Evolutionary conservation across 1,139 yeast genomes (phyloP).

Genomic region (Scheffersomyces parashehatae): DNA sequence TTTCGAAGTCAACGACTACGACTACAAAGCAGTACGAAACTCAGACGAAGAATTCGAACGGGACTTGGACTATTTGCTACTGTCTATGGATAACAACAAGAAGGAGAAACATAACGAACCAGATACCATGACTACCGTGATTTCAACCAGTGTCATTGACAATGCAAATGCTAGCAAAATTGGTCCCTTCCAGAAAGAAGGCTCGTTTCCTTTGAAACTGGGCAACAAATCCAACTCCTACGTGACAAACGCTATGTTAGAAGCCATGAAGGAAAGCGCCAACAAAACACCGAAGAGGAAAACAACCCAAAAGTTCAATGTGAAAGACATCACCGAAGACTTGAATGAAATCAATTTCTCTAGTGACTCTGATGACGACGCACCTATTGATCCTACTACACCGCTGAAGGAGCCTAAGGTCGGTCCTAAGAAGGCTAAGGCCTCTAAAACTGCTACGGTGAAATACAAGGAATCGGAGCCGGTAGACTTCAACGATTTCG

Average conservation of each 20-base stretch:
- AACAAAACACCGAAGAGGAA: not conserved
- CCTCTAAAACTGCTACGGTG: too few species aligned
- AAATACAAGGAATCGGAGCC: too few species aligned
- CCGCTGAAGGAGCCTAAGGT: too few species aligned
- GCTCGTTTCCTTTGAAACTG: too few species aligned
- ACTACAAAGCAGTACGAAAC: slow-evolving; percentile 12
- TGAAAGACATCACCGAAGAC: slow-evolving; percentile 26
- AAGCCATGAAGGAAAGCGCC: not conserved
- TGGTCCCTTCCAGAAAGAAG: too few species aligned
- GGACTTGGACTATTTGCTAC: slow-evolving; percentile 21
- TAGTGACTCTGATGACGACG: slow-evolving; percentile 23
- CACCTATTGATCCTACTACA: too few species aligned
- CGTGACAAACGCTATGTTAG: too few species aligned
- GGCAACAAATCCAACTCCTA: too few species aligned
- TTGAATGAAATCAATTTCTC: slow-evolving; percentile 24
- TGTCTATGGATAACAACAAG: not conserved
- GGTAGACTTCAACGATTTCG: too few species aligned
- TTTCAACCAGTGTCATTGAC: too few species aligned
- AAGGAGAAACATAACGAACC: not conserved
- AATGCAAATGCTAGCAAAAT: too few species aligned
- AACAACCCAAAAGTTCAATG: slow-evolving; percentile 3
- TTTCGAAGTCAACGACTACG: slow-evolving; percentile 18
- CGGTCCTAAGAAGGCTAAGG: too few species aligned
- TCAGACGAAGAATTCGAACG: slow-evolving; percentile 21
- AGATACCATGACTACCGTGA: not conserved